Evolutionary conservation across 1,139 yeast species (phyloP).

Genomic region (Taphrina betulina): DNA sequence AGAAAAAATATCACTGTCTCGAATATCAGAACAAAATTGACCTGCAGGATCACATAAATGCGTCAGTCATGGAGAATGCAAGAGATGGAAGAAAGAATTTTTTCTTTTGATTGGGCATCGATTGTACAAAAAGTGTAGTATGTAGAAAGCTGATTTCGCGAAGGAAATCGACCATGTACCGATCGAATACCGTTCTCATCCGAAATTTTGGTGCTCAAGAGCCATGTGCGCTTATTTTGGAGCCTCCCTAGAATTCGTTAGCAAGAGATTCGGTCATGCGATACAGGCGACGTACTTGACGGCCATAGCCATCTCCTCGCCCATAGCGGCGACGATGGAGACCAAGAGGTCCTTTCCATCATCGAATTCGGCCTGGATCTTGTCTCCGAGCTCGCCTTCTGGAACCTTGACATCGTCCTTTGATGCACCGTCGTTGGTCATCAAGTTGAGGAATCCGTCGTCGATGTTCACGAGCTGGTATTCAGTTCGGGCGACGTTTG

Average conservation of each 20-base stretch:
- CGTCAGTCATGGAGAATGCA: too few relatives aligned
- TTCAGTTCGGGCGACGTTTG: slow-evolving; percentile 60
- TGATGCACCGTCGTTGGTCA: slow-evolving; percentile 96
- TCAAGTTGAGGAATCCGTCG: slow-evolving; percentile 95
- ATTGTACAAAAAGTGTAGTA: slow-evolving; percentile 20
- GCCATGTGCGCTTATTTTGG: slow-evolving; percentile 17
- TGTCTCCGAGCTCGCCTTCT: slow-evolving; percentile 95
- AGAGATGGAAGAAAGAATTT: too few relatives aligned
- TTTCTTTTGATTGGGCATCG: slow-evolving; percentile 2
- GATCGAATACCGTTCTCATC: slow-evolving; percentile 1
- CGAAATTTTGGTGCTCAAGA: too few relatives aligned
- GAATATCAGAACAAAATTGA: too few relatives aligned
- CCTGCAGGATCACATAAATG: too few relatives aligned
- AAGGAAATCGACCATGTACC: slow-evolving; percentile 4
- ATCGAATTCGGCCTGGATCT: slow-evolving; percentile 86
- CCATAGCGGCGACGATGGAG: slow-evolving; percentile 96
- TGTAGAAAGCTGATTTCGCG: slow-evolving; percentile 1
- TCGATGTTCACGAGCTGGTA: slow-evolving; percentile 71
- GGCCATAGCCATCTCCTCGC: slow-evolving; percentile 61
- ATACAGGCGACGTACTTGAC: slow-evolving; percentile 16
- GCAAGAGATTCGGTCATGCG: too few relatives aligned
- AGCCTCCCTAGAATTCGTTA: too few relatives aligned
- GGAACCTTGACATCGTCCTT: slow-evolving; percentile 99
- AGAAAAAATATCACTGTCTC: too few relatives aligned
- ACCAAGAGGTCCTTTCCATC: slow-evolving; percentile 97